Evolutionary conservation across 331 rosid species (phyloP).

Genomic region (Prunus yedoensis): DNA sequence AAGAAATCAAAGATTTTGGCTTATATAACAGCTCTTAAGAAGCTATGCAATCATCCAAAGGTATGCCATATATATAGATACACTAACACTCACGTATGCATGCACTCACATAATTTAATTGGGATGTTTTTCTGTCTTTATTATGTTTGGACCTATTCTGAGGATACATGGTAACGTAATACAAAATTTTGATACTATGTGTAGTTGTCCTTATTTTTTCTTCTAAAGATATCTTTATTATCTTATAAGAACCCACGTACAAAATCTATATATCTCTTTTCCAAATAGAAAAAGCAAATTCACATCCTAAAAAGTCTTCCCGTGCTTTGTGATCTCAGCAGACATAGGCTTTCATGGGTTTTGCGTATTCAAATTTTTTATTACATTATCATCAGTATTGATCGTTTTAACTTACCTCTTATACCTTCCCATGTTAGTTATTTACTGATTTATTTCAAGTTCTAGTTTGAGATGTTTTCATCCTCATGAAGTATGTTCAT

Average conservation of each 20-base stretch:
- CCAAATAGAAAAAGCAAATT: constrained; percentile 9
- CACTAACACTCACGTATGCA: background rate
- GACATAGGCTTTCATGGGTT: background rate
- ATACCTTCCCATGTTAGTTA: constrained; percentile 10
- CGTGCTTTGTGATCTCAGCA: background rate
- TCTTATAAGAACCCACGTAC: constrained; percentile 5
- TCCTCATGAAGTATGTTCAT: constrained; percentile 35
- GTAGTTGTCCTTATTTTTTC: background rate
- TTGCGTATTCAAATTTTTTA: background rate
- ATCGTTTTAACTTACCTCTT: constrained; percentile 5
- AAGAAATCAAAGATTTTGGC: constrained; percentile 95
- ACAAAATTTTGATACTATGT: background rate
- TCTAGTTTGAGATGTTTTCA: constrained; percentile 7
- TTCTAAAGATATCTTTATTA: constrained; percentile 16
- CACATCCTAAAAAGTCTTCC: background rate
- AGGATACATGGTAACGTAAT: background rate
- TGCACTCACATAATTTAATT: background rate
- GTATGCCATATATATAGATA: constrained; percentile 37
- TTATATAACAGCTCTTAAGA: constrained; percentile 87
- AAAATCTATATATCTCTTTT: background rate
- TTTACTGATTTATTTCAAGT: background rate
- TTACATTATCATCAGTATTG: background rate
- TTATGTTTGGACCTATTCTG: background rate
- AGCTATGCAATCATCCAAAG: constrained; percentile 98
- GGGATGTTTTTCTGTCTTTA: constrained; percentile 10